These are phyloP conservation scores for Eragrostis curvula DNA, from an alignment of 176 grass and related monocot species.

Conservation along the genomic window DNA sequence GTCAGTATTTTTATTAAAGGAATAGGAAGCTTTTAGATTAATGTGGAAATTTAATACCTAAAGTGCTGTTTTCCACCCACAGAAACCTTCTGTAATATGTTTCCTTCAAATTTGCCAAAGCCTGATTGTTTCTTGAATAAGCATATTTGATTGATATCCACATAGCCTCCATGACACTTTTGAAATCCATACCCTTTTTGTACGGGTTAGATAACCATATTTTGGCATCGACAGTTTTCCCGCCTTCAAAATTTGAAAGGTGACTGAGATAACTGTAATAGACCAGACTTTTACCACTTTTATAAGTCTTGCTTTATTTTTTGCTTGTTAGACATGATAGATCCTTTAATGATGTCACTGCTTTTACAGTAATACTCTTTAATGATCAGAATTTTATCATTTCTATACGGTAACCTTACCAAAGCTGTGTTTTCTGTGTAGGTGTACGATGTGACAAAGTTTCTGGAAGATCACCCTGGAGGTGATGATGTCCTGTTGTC, in stretches of 20 bases:
- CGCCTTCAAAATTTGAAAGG: background rate
- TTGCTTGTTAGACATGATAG: background rate
- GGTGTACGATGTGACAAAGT: constrained; percentile 84
- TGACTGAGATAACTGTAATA: background rate
- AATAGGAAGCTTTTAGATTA: background rate
- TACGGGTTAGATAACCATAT: background rate
- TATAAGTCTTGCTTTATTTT: background rate
- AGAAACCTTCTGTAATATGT: background rate
- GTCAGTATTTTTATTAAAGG: background rate
- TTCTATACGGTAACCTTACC: background rate
- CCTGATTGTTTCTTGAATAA: background rate
- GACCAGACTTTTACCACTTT: background rate
- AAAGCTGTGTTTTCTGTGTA: constrained; percentile 7
- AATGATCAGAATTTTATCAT: background rate
- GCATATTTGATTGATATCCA: background rate
- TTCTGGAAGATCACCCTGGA: constrained; percentile 87
- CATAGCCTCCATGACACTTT: background rate
- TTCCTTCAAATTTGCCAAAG: background rate
- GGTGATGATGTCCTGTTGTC: constrained; percentile 87
- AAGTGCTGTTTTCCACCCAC: background rate
- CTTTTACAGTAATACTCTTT: no score
- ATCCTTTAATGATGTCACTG: background rate
- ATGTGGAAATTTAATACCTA: background rate
- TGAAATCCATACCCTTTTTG: background rate
- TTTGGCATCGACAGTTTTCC: background rate